Evolutionary conservation across 2,329 filamentous ascomycete genomes (phyloP).

Genomic region (Macrophomina pseudophaseolina): DNA sequence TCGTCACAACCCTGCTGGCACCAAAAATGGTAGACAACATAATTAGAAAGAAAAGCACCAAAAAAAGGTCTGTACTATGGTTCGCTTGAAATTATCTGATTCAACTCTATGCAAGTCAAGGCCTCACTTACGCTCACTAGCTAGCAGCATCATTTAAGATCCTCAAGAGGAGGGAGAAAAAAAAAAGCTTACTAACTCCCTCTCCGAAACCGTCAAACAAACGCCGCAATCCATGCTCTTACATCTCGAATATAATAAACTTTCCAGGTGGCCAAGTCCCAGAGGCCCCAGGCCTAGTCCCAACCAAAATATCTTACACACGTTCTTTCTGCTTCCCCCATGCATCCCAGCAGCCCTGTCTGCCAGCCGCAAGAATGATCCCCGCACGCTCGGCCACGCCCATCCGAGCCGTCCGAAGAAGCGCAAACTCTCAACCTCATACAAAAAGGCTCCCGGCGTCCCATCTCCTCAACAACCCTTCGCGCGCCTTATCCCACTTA

Average conservation of each 20-base stretch:
- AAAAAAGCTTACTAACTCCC: background rate
- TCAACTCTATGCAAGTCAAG: background rate
- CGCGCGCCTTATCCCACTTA: constrained; percentile 21
- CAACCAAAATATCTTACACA: background rate
- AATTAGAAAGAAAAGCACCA: background rate
- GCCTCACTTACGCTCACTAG: background rate
- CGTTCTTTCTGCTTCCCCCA: background rate
- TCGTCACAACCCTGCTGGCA: background rate
- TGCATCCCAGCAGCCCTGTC: background rate
- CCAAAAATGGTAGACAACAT: background rate
- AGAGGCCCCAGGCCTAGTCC: background rate
- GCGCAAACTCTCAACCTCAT: background rate
- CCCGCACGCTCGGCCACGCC: background rate
- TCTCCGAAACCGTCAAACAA: background rate
- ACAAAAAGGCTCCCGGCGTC: background rate
- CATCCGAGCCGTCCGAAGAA: background rate
- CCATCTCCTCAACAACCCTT: constrained; percentile 27
- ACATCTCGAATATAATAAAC: background rate
- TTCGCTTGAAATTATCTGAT: background rate
- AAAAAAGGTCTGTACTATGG: background rate
- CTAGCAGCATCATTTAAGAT: background rate
- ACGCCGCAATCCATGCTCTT: background rate
- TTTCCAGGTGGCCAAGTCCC: background rate
- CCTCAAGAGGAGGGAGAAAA: background rate
- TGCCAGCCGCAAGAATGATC: background rate